A percentile compares a stretch with the other conserved stretches of the same genome.
phyloP scores from a whole-genome alignment of 208 protist genomes.

The Acanthamoeba triangularis region DNA sequence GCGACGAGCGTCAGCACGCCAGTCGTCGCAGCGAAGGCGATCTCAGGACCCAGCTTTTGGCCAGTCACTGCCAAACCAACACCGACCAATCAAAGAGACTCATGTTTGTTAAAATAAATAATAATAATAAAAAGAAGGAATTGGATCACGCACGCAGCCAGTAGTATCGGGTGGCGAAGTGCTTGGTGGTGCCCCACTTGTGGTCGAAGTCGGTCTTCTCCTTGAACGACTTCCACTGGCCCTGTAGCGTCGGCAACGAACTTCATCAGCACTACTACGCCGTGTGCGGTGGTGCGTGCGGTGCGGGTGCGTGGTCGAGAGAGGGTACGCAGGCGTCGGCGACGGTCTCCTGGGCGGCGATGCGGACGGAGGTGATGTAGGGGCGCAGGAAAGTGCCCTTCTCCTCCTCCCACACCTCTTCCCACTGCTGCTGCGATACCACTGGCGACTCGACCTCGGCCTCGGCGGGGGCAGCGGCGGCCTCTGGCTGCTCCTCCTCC shows the following conservation, averaged over 20 bases:
- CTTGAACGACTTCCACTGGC: constrained; percentile 26
- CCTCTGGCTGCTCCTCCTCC: no score
- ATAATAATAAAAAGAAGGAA: no score
- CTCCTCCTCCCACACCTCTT: constrained; percentile 42
- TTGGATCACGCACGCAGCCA: background rate
- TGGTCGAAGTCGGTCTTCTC: background rate
- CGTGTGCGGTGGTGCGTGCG: background rate
- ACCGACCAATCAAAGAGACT: no score
- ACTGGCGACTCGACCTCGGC: background rate
- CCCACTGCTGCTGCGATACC: constrained; percentile 20
- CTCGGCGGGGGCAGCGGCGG: background rate
- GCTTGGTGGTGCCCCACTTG: constrained; percentile 24
- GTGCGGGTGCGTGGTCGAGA: background rate
- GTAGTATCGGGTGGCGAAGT: constrained; percentile 28
- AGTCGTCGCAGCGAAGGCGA: background rate
- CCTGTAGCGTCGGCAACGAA: background rate
- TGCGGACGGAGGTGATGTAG: constrained; percentile 34
- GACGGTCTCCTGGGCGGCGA: background rate
- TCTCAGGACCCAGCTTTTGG: background rate
- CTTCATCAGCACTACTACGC: background rate
- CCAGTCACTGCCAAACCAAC: background rate
- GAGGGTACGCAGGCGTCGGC: constrained; percentile 3
- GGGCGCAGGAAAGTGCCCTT: constrained; percentile 27
- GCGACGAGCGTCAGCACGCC: background rate
- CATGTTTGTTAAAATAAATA: no score